phyloP scores from a whole-genome alignment of 495 filamentous ascomycete genomes.

The Penicillium paxilli region DNA sequence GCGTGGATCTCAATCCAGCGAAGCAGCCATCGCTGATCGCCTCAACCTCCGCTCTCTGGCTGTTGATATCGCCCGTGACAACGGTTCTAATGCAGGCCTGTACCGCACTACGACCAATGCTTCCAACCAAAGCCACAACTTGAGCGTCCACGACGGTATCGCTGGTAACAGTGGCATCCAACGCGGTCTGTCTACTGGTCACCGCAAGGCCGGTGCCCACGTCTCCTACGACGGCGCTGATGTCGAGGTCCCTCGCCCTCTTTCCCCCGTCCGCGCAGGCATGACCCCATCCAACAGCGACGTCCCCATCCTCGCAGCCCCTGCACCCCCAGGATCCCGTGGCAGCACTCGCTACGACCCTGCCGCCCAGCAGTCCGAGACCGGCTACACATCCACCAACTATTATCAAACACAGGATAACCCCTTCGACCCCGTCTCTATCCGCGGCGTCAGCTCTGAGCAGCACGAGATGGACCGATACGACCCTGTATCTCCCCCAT shows the following conservation, averaged over 20 bases:
- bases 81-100: constrained; percentile 13
- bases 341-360: constrained; percentile 26
- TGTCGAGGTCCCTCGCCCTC: constrained; percentile 3
- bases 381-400: constrained; percentile 12
- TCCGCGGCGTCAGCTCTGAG: constrained; percentile 4
- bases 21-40: constrained; percentile 42
- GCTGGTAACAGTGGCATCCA: constrained; percentile 20
- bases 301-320: constrained; percentile 24
- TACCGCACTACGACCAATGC: constrained; percentile 31
- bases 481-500: constrained; percentile 25
- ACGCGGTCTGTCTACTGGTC: constrained; percentile 43
- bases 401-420: constrained; percentile 11
- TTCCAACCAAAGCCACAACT: constrained; percentile 6
- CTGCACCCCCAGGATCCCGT: constrained; percentile 25
- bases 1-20: constrained; percentile 36
- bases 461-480: constrained; percentile 15
- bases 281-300: constrained; percentile 26
- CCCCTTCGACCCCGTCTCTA: constrained; percentile 15
- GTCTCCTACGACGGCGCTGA: constrained; percentile 16
- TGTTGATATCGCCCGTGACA: constrained; percentile 37
- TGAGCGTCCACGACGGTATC: constrained; percentile 17
- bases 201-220: constrained; percentile 34
- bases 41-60: constrained; percentile 44
- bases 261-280: constrained; percentile 21
- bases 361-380: constrained; percentile 8